Evolutionary conservation across 495 filamentous ascomycete species (phyloP), one percentile per base, ranked within the genome.

Genomic region (Talaromyces liani): DNA sequence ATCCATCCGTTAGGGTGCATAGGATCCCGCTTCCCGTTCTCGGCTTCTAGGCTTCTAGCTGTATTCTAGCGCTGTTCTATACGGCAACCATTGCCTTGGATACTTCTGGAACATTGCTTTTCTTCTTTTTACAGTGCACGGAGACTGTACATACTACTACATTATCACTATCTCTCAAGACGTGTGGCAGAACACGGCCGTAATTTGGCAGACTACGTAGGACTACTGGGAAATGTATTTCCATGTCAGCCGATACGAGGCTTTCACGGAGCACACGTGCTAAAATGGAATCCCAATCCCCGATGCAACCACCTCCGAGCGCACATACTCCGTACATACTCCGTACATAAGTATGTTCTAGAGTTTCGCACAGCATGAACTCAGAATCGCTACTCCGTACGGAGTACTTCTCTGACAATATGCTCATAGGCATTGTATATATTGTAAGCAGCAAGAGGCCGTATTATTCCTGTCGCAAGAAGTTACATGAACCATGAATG

Each of bases 31-130:
- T 45, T 31, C 39, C 45, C 45, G 45, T 49, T n/a, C 27, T 24
- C 1, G 22, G 20, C 22, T 55, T 58, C 56, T 33, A 36, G 56
- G 29, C 56, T 58, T 58, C 56, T 36, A 58, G 56, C 27, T 36
- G n/a, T n/a, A 8, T 58, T 58, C 56, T 58, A 58, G 27, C 27
- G 31, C 53, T 58, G 16, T 58, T 58, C 56, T 36, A 56, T 29
- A 24, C 22, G 10, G 22, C 24, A 25, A 27, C 53, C 53, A 56
- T 12, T n/a, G 22, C 53, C 45, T 49, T 49, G 45, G 45, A 20
- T 18, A 49, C 45, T 49, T 49, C 45, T 49, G 45, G 45, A 49
- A 49, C 45, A 20, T 49, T 20, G 18, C 36, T 16, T 41, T 41
- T 14, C 36, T 41, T 41, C 45, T 49, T 8, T 20, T 16, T 45